Conservation (phyloP, 805 yeast species). For the Nakazawaea ernobii region DNA sequence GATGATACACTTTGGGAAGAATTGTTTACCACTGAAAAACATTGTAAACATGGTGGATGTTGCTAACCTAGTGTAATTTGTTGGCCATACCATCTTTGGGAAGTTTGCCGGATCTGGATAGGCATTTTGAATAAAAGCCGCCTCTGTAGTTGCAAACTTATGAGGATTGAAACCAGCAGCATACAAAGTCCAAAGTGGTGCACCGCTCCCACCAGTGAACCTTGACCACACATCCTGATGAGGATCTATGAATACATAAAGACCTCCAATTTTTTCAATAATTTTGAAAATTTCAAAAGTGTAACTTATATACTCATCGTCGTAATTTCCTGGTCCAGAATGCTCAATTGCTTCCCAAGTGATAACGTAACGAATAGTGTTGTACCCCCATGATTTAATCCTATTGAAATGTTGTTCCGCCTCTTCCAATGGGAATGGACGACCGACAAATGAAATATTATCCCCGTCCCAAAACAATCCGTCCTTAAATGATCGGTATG, state of each 20-base stretch:
- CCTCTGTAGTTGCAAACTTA: slow-evolving; percentile 67
- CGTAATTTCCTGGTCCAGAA: slow-evolving; percentile 78
- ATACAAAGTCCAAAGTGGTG: slow-evolving; percentile 88
- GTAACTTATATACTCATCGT: slow-evolving; percentile 67
- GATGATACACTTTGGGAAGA: slow-evolving; percentile 70
- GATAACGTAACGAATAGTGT: slow-evolving; percentile 66
- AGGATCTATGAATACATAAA: slow-evolving; percentile 78
- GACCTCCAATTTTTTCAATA: slow-evolving; percentile 58
- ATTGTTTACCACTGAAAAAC: slow-evolving; percentile 72
- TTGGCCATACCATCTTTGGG: slow-evolving; percentile 90
- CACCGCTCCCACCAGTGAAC: slow-evolving; percentile 85
- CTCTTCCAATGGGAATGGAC: slow-evolving; percentile 74
- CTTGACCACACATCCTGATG: slow-evolving; percentile 96
- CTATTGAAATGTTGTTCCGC: slow-evolving; percentile 64
- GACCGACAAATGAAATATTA: slow-evolving; percentile 70
- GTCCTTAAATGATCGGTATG: slow-evolving; percentile 29
- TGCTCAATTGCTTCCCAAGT: slow-evolving; percentile 96
- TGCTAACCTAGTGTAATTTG: slow-evolving; percentile 76
- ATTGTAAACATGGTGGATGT: slow-evolving; percentile 77
- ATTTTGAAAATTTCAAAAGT: slow-evolving; percentile 56
- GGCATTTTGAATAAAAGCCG: slow-evolving; percentile 70
- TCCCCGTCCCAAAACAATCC: slow-evolving; percentile 65
- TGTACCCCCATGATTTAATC: slow-evolving; percentile 77
- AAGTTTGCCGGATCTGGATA: slow-evolving; percentile 39
- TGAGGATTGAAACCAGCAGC: slow-evolving; percentile 83